Evolutionary conservation across 768 basidiomycete genomes (phyloP).

Genomic region (Podaxis sp.): DNA sequence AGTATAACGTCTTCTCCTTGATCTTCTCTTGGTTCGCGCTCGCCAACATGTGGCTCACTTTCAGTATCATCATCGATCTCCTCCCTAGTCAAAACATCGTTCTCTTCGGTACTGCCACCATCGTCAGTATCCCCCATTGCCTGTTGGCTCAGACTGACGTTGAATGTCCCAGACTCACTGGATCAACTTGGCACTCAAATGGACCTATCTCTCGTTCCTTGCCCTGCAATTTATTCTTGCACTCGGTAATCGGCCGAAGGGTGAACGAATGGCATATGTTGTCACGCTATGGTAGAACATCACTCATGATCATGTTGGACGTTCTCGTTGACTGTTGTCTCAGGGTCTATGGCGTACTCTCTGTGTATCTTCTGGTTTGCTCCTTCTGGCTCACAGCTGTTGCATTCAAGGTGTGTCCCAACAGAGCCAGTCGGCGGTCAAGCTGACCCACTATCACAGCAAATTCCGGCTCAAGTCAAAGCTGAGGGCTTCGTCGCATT

Average conservation of each 20-base stretch:
- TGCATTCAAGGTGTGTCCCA: slow-evolving; percentile 66
- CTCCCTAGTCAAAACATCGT: slow-evolving; percentile 53
- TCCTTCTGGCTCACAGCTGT: slow-evolving; percentile 82
- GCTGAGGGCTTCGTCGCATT: slow-evolving; percentile 56
- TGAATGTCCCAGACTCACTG: slow-evolving; percentile 68
- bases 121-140: slow-evolving; percentile 50
- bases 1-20: slow-evolving; percentile 86
- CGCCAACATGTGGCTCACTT: slow-evolving; percentile 94
- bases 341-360: slow-evolving; percentile 85
- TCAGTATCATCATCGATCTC: slow-evolving; percentile 91
- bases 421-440: slow-evolving; percentile 20
- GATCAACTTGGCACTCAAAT: slow-evolving; percentile 80
- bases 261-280: slow-evolving; percentile 73
- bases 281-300: slow-evolving; percentile 69
- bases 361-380: slow-evolving; percentile 84
- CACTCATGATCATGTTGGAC: slow-evolving; percentile 52
- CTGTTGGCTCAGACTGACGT: not conserved
- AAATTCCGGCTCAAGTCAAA: slow-evolving; percentile 48
- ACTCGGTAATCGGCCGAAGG: slow-evolving; percentile 82
- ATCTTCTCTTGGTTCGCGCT: slow-evolving; percentile 93
- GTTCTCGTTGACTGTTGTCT: not conserved
- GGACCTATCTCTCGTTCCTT: slow-evolving; percentile 85
- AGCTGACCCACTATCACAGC: slow-evolving; percentile 29
- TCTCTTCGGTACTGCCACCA: slow-evolving; percentile 69
- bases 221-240: slow-evolving; percentile 70